Conservation (phyloP, 164 flowering plant species). For the Berberis vulgaris region DNA sequence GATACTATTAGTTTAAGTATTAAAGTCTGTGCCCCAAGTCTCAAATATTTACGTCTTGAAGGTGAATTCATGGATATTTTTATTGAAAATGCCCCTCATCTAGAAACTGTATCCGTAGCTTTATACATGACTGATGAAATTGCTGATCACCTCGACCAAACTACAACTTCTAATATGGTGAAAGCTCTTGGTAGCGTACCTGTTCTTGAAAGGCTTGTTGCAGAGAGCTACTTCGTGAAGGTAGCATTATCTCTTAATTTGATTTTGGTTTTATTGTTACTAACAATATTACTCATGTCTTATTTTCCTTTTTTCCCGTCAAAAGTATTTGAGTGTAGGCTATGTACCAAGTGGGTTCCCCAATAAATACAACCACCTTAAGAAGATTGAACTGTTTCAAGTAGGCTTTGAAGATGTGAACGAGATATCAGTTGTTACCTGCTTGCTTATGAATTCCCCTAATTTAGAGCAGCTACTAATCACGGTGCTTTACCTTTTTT, state of each 20-base stretch:
- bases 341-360: slow-evolving; percentile 22
- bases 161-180: slow-evolving; percentile 36
- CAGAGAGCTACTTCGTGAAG: slow-evolving; percentile 58
- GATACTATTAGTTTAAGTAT: slow-evolving; percentile 33
- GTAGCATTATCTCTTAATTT: slow-evolving; percentile 21
- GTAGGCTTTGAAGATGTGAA: slow-evolving; percentile 66
- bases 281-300: background rate
- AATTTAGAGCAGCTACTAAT: slow-evolving; percentile 43
- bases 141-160: slow-evolving; percentile 39
- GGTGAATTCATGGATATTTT: slow-evolving; percentile 56
- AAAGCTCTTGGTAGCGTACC: slow-evolving; percentile 58
- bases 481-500: slow-evolving; percentile 34
- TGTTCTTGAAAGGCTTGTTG: slow-evolving; percentile 46
- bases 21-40: slow-evolving; percentile 54
- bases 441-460: slow-evolving; percentile 48
- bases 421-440: slow-evolving; percentile 50
- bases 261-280: background rate
- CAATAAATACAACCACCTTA: slow-evolving; percentile 30
- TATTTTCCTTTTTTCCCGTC: background rate
- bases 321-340: slow-evolving; percentile 63
- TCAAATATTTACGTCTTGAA: slow-evolving; percentile 50
- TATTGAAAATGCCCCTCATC: slow-evolving; percentile 42
- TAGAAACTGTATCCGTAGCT: slow-evolving; percentile 30
- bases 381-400: slow-evolving; percentile 45
- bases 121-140: slow-evolving; percentile 26